Evolutionary conservation across 2,329 filamentous ascomycete genomes (phyloP).

Genomic region (Claviceps sorghi): DNA sequence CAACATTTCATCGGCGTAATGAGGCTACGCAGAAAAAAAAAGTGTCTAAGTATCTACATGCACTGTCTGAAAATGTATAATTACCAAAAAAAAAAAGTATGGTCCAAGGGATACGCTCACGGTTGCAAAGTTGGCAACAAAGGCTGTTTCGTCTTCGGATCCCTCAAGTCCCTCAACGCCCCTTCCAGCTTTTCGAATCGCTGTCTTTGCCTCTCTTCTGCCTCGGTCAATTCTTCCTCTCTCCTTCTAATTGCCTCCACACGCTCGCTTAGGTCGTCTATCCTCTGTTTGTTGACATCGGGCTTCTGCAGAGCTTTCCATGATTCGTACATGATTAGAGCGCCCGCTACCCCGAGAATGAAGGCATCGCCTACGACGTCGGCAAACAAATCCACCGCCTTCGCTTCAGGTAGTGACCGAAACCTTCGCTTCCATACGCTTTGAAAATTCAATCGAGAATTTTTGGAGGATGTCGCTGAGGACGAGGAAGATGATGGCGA

Average conservation of each 20-base stretch:
- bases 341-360: conserved; percentile 43
- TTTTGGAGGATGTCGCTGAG: conserved; percentile 8
- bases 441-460: conserved; percentile 19
- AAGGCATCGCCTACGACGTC: conserved; percentile 51
- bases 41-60: not conserved
- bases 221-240: conserved; percentile 33
- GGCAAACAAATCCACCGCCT: conserved; percentile 52
- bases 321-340: conserved; percentile 47
- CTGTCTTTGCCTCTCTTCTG: conserved; percentile 29
- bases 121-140: conserved; percentile 27
- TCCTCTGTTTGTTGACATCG: conserved; percentile 38
- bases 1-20: not conserved
- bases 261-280: conserved; percentile 33
- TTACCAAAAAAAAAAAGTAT: not conserved
- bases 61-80: too few species aligned
- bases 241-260: conserved; percentile 34
- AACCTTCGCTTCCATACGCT: conserved; percentile 51
- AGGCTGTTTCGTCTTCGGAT: conserved; percentile 43
- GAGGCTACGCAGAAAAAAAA: not conserved
- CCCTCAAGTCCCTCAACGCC: conserved; percentile 33
- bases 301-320: conserved; percentile 45
- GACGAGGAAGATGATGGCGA: not conserved
- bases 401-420: conserved; percentile 45
- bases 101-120: conserved; percentile 11
- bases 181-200: conserved; percentile 40